Evolutionary conservation across 139 green algal genomes (phyloP).

Genomic region (Chlorella sorokiniana): DNA sequence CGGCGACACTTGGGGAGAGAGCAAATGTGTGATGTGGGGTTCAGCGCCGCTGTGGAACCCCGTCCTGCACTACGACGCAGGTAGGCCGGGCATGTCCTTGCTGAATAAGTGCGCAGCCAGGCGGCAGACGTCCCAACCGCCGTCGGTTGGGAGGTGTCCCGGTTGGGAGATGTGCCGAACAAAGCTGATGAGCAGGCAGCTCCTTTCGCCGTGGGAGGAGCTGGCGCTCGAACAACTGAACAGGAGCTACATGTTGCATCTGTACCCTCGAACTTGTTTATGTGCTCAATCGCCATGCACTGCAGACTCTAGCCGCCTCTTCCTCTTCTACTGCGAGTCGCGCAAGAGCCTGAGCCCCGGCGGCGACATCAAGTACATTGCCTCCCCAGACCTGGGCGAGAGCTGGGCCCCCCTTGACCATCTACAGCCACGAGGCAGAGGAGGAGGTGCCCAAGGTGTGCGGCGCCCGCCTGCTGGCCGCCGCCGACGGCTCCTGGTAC

Average conservation of each 20-base stretch:
- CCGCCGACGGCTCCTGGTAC: conserved; percentile 34
- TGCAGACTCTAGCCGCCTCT: conserved; percentile 27
- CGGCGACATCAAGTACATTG: conserved; percentile 43
- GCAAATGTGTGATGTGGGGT: conserved; percentile 30
- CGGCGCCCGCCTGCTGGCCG: conserved; percentile 23
- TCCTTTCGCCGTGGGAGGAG: too few relatives aligned
- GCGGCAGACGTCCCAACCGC: too few relatives aligned
- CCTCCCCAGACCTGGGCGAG: conserved; percentile 12
- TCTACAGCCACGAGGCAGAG: conserved; percentile 36
- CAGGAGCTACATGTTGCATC: not conserved
- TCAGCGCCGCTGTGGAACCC: conserved; percentile 37
- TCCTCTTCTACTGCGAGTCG: conserved; percentile 50
- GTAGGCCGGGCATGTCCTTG: not conserved
- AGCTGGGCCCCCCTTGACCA: conserved; percentile 30
- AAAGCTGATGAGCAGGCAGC: too few relatives aligned
- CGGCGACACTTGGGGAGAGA: conserved; percentile 24
- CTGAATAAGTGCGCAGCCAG: not conserved
- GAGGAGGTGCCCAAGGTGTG: conserved; percentile 44
- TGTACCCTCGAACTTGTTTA: not conserved
- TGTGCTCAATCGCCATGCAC: not conserved
- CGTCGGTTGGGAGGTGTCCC: too few relatives aligned
- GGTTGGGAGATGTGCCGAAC: too few relatives aligned
- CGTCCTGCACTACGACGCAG: conserved; percentile 37
- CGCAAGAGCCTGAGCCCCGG: conserved; percentile 40
- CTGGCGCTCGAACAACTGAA: too few relatives aligned